Conservation (phyloP, 208 protist genomes). For the Acanthamoeba sp. region DNA sequence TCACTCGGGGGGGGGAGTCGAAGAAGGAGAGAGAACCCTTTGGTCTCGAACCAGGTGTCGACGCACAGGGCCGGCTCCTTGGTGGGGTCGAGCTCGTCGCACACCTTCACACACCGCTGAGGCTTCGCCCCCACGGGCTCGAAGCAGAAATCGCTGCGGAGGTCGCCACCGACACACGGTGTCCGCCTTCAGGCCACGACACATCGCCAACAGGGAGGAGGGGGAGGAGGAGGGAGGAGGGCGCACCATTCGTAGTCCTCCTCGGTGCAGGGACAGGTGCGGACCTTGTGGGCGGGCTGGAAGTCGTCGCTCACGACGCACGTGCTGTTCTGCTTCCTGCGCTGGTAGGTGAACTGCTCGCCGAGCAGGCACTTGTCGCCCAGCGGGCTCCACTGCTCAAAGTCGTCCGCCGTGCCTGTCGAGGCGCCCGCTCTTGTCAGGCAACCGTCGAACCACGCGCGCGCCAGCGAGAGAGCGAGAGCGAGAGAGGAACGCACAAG, state of each 20-base stretch:
- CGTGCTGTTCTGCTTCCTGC: constrained; percentile 44
- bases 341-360: not conserved
- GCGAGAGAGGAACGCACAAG: not conserved
- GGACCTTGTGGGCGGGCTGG: not conserved
- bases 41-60: constrained; percentile 8
- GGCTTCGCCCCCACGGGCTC: not conserved
- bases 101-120: not conserved
- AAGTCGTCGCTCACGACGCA: constrained; percentile 13
- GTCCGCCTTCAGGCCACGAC: too few species aligned
- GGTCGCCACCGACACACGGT: too few species aligned
- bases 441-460: too few species aligned
- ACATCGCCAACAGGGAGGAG: not conserved
- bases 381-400: constrained; percentile 35
- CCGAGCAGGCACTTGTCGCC: constrained; percentile 50
- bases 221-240: not conserved
- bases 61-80: constrained; percentile 16
- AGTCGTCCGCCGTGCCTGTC: not conserved
- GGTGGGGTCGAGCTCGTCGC: constrained; percentile 30
- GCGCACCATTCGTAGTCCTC: constrained; percentile 70
- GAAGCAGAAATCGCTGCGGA: not conserved
- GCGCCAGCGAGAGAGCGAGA: not conserved
- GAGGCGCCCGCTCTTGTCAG: too few species aligned
- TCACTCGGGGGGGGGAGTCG: not conserved
- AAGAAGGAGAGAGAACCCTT: not conserved
- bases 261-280: not conserved